Percentiles rank a stretch among this genome's conserved stretches.
Evolutionary conservation across 805 yeast species (phyloP).

Genomic region (Candida andamanensis): DNA sequence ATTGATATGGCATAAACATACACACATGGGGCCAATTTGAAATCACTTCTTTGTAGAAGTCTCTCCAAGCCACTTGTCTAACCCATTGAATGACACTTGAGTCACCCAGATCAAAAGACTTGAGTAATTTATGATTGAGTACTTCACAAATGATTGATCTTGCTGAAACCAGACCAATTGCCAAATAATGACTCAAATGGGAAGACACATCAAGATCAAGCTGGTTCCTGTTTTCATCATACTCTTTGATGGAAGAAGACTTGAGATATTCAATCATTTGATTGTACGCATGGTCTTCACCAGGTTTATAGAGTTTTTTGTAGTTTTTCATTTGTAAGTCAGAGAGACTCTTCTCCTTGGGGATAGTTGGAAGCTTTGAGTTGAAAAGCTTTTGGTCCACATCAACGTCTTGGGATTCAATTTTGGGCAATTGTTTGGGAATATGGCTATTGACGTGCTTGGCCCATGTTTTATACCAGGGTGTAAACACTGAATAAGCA

Average conservation of each 20-base stretch:
- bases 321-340: conserved; percentile 4
- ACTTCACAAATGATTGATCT: conserved; percentile 31
- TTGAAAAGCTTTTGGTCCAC: conserved; percentile 4
- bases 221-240: conserved; percentile 26
- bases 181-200: conserved; percentile 40
- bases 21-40: conserved; percentile 47
- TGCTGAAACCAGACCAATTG: conserved; percentile 44
- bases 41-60: conserved; percentile 47
- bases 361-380: conserved; percentile 3
- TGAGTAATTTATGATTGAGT: conserved; percentile 19
- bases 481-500: conserved; percentile 40
- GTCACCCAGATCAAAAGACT: conserved; percentile 21
- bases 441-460: conserved; percentile 22
- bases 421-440: too few species aligned
- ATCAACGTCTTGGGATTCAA: conserved; percentile 4
- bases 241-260: conserved; percentile 21
- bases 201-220: conserved; percentile 31
- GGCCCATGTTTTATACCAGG: conserved; percentile 39
- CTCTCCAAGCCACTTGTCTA: conserved; percentile 57
- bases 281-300: conserved; percentile 30
- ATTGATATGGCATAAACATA: conserved; percentile 46
- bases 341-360: conserved; percentile 4
- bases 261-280: conserved; percentile 16
- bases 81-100: conserved; percentile 40
- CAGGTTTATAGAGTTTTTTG: conserved; percentile 12